Base-by-base conservation (phyloP, 371 early-diverging fungal species). In the Haplosporangium sp. region DNA sequence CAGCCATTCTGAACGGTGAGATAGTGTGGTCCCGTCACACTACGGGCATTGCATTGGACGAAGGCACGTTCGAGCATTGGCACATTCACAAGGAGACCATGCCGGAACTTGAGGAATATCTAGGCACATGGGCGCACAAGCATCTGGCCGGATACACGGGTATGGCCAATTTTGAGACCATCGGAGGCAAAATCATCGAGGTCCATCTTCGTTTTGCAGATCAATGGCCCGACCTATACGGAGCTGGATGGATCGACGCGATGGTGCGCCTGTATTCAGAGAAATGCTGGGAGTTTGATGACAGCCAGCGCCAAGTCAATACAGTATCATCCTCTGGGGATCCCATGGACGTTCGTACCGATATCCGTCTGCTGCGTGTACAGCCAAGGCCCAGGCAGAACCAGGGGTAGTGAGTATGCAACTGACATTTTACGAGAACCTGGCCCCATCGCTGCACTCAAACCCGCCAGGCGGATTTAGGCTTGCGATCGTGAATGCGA, bases 141-240 rank as follows among this genome's bases (percentile, higher is more conserved):
- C 55, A 68, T 45, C 57, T 68, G n/a, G 42, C 52, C 1, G 69
- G 62, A 8, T 68, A 68, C 36, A 68, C 58, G 12, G 69, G 69
- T 0, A 68, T 68, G 62, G 57, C 37, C 43, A 68, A 68, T 29
- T 68, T 68, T 51, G 69, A 68, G 45, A 68, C 69, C 12, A 68
- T 68, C 18, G 62, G 69, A 5, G 62, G 62, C 5, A 38, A 18
- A 20, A 62, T 68, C 42, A 68, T 68, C 16, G 69, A 68, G 51
- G 41, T 42, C 23, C 69, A 68, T 59, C 40, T 68, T 41, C 69
- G 62, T 23, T 62, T 68, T 6, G 47, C 69, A 16, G 36, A 47
- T 43, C 69, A 68, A 50, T 62, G 69, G 69, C 56, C 62, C 9
- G 69, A 68, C 40, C 69, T 68, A 6, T 57, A 68, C 20, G 69